phyloP scores from a whole-genome alignment of 1,284 basidiomycete species.

The Pascua guehoae region DNA sequence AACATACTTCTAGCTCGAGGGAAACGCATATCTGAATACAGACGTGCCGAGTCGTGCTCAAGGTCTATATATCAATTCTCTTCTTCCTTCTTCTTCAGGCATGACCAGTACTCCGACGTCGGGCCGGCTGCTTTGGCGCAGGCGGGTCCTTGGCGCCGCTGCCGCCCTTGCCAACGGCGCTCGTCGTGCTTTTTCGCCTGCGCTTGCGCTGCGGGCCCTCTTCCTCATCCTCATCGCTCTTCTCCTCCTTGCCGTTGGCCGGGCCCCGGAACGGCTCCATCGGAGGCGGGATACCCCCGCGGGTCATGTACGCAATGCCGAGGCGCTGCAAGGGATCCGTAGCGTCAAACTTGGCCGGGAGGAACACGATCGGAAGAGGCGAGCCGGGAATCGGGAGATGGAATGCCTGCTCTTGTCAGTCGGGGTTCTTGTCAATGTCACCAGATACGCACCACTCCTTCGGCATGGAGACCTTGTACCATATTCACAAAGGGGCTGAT shows the following conservation, averaged over 20 bases:
- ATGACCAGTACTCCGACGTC: neutral
- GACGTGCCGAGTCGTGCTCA: no score
- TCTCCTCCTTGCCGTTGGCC: constrained; percentile 3
- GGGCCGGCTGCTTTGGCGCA: neutral
- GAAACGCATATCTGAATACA: no score
- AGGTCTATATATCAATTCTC: neutral
- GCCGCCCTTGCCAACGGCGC: neutral
- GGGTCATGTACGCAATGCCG: constrained; percentile 45
- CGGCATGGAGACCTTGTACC: constrained; percentile 43
- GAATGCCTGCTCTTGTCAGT: constrained; percentile 30
- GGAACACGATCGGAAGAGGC: constrained; percentile 39
- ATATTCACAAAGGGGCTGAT: constrained; percentile 35
- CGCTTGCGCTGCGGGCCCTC: constrained; percentile 2
- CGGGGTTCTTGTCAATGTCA: neutral
- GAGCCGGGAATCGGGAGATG: constrained; percentile 31
- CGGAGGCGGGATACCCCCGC: constrained; percentile 27
- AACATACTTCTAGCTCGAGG: no score
- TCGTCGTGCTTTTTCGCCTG: constrained; percentile 10
- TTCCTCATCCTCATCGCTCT: neutral
- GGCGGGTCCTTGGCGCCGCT: neutral
- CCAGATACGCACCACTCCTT: constrained; percentile 41
- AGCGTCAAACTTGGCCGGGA: constrained; percentile 45
- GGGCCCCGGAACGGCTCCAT: neutral
- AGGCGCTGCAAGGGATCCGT: constrained; percentile 39
- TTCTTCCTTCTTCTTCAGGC: neutral